Evolutionary conservation across 1,284 basidiomycete species (phyloP), one percentile per base, ranked within the genome.

Genomic region (Ustilago trichophora): DNA sequence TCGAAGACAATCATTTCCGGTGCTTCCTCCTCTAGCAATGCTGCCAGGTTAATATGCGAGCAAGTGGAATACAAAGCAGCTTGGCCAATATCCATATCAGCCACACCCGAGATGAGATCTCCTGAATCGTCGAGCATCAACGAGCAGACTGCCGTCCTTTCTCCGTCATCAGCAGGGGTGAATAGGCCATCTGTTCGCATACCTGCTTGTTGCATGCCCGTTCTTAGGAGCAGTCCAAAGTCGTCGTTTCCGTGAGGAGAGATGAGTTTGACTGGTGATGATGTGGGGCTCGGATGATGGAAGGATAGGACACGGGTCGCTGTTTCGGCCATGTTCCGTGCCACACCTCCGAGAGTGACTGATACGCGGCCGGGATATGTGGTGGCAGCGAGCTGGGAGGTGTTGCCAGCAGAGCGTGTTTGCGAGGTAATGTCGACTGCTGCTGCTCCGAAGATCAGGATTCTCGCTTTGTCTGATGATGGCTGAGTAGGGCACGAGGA

Each of bases 241-340:
- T 47, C 57, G 25, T 78, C 80, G 2, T 63, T 34, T 9, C 82
- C 84, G 6, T 84, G 68, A 0, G 83, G 80, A 0, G 85, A 82
- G 18, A 86, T 75, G n/a, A 86, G 64, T 19, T 63, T 2, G 58
- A 75, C 78, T 0, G 52, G 42, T 1, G 53, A 64, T 9, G 38
- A 24, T 33, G 29, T 9, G 3, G 13, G 40, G 21, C 4, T 24
- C 21, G 27, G n/a, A 27, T n/a, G 32, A 19, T n/a, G 38, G 16
- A 25, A 33, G 1, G 50, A 88, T 8, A 88, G 80, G 8, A 89
- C 78, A 19, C 89, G 86, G 72, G 90, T 87, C 2, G 92, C 87
- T 1, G 93, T 91, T 78, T 96, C 92, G 1, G 94, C 92, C 41
- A 98, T 88, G 80, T 99, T 99, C 21, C 94, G 87, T 0, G 87